These are phyloP conservation scores for Cardamine resedifolia DNA, from an alignment of 345 rosid species.

Conservation along the genomic window DNA sequence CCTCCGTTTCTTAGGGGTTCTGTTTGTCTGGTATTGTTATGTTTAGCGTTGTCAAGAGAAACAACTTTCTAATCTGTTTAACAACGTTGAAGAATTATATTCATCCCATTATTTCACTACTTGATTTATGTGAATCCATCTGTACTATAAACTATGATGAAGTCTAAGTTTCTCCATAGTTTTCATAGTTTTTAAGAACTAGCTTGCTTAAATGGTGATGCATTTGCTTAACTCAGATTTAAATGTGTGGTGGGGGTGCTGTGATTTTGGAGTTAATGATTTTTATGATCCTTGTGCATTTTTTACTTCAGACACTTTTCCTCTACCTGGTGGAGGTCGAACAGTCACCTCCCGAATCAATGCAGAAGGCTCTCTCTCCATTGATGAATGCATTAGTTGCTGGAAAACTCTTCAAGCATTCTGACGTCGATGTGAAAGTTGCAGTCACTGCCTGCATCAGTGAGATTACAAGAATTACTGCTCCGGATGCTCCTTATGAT, in stretches of 20 bases:
- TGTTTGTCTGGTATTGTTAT: background rate
- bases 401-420: conserved; percentile 61
- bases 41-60: background rate
- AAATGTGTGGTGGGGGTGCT: background rate
- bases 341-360: conserved; percentile 72
- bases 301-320: conserved; percentile 63
- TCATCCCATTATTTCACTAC: background rate
- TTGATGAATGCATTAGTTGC: conserved; percentile 67
- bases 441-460: conserved; percentile 93
- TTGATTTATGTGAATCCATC: background rate
- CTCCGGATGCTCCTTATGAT: conserved; percentile 95
- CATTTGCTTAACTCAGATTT: background rate
- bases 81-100: background rate
- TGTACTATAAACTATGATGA: background rate
- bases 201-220: background rate
- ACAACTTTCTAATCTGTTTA: background rate
- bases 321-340: conserved; percentile 65
- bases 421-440: conserved; percentile 79
- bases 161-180: background rate
- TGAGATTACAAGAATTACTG: conserved; percentile 97
- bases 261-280: background rate
- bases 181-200: background rate
- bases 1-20: too few species aligned
- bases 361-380: conserved; percentile 74
- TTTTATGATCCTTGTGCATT: conserved; percentile 19